A percentile compares a stretch with the other conserved stretches of the same genome.
Evolutionary conservation across 2,329 filamentous ascomycete genomes (phyloP).

Genomic region (Xylaria arbuscula): DNA sequence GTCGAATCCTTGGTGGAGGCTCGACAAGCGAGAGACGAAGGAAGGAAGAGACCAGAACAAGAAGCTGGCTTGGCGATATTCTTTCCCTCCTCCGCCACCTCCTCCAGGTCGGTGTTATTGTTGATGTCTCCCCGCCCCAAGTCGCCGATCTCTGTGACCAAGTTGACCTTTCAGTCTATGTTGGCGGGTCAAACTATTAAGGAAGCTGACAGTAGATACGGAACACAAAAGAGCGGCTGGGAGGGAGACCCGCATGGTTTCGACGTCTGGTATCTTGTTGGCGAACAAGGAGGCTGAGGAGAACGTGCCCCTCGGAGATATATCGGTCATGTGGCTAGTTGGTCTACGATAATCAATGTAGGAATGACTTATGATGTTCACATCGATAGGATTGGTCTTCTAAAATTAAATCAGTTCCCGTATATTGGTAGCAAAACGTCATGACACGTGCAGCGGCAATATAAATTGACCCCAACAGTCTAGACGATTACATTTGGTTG

Average conservation of each 20-base stretch:
- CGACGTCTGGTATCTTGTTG: neutral
- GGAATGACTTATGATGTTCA: constrained; percentile 28
- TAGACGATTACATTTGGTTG: constrained; percentile 11
- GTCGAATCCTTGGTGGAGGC: constrained; percentile 44
- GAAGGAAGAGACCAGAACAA: constrained; percentile 35
- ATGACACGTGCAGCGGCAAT: constrained; percentile 30
- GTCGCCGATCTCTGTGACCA: constrained; percentile 4
- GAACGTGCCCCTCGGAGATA: constrained; percentile 16
- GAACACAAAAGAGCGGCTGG: neutral
- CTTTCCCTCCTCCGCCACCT: constrained; percentile 4
- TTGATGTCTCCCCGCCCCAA: neutral
- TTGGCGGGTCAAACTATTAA: neutral
- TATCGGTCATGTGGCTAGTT: constrained; percentile 12
- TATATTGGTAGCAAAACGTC: constrained; percentile 2
- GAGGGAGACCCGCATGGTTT: neutral
- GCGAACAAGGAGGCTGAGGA: constrained; percentile 23
- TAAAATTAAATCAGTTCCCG: constrained; percentile 19
- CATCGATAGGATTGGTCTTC: constrained; percentile 23
- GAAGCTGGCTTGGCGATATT: constrained; percentile 5
- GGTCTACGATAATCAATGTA: constrained; percentile 7
- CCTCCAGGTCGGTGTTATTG: neutral
- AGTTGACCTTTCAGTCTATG: neutral
- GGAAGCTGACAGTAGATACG: neutral
- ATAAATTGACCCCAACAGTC: constrained; percentile 20
- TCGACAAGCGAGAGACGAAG: constrained; percentile 39